These are phyloP conservation scores for Strigomonas culicis DNA, from an alignment of 208 protist genomes.

Conservation along the genomic window DNA sequence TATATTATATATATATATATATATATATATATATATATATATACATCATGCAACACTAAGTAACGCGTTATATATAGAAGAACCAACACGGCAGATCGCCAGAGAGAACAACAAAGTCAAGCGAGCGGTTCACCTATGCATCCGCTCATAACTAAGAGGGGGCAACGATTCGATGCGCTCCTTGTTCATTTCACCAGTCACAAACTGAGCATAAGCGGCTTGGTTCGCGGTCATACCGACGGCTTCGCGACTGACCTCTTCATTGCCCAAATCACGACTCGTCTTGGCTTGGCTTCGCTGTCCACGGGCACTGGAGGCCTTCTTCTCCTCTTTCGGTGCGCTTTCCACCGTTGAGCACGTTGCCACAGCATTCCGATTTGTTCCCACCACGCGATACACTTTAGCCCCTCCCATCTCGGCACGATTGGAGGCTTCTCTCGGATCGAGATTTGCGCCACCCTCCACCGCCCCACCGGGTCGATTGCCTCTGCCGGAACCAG, in stretches of 20 bases:
- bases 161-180: slow-evolving; percentile 42
- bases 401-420: background rate
- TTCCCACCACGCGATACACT: slow-evolving; percentile 23
- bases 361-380: slow-evolving; percentile 15
- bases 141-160: slow-evolving; percentile 49
- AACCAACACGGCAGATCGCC: background rate
- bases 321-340: slow-evolving; percentile 12
- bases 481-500: background rate
- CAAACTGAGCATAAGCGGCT: slow-evolving; percentile 46
- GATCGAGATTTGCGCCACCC: background rate
- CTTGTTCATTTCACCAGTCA: slow-evolving; percentile 44
- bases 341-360: background rate
- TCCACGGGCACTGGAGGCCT: background rate
- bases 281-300: background rate
- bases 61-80: slow-evolving; percentile 12
- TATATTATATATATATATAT: slow-evolving; percentile 15
- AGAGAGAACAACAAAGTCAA: slow-evolving; percentile 9
- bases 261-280: background rate
- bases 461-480: background rate
- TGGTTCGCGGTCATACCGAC: slow-evolving; percentile 59
- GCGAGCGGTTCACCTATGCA: background rate
- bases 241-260: slow-evolving; percentile 11
- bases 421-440: no score
- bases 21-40: slow-evolving; percentile 19
- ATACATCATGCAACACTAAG: slow-evolving; percentile 16